Conservation (phyloP, 441 rosid genomes). For the Arabidopsis lyrata region DNA sequence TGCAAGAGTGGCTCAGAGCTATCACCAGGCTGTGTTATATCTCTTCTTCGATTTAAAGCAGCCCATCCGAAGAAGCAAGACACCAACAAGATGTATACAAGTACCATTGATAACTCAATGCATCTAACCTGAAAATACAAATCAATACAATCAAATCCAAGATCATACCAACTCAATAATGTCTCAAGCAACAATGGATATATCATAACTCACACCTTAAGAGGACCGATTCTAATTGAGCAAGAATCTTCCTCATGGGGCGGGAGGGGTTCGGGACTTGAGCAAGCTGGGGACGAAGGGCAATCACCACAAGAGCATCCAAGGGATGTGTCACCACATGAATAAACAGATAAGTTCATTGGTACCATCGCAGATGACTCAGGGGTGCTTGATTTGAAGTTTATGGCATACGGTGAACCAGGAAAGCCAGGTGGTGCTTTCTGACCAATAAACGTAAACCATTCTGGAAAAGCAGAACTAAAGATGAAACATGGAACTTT, state of each 20-base stretch:
- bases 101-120: constrained; percentile 60
- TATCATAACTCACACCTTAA: constrained; percentile 54
- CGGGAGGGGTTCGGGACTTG: constrained; percentile 69
- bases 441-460: constrained; percentile 80
- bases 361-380: constrained; percentile 59
- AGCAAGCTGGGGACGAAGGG: constrained; percentile 67
- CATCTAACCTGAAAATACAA: constrained; percentile 63
- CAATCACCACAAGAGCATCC: constrained; percentile 91
- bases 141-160: constrained; percentile 32
- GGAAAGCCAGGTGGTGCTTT: constrained; percentile 71
- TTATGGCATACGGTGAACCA: constrained; percentile 81
- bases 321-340: constrained; percentile 77
- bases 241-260: constrained; percentile 58
- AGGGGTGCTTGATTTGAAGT: constrained; percentile 54
- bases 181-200: constrained; percentile 31
- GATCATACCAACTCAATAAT: constrained; percentile 27
- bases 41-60: constrained; percentile 51
- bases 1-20: constrained; percentile 61
- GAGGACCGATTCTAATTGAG: constrained; percentile 58
- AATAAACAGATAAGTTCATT: constrained; percentile 70
- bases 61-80: constrained; percentile 71
- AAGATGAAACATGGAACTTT: constrained; percentile 31
- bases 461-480: constrained; percentile 54
- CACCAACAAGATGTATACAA: constrained; percentile 57
- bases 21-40: constrained; percentile 51